Base-by-base conservation (phyloP, 1,139 yeast genomes). In the Nadsonia commutata region DNA sequence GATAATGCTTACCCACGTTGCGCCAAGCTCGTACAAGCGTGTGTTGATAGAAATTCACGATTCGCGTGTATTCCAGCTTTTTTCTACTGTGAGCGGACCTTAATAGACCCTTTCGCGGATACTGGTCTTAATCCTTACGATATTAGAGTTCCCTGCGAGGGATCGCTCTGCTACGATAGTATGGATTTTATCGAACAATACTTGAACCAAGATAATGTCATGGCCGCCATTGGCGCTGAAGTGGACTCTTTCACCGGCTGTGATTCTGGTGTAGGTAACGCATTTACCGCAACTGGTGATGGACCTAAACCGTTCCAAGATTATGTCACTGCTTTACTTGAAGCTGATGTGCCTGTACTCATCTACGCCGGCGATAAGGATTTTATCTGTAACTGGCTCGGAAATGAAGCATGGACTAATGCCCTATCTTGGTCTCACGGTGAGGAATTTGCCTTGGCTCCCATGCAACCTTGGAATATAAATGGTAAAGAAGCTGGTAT, bases 121-220 rank as follows among this genome's bases (percentile, higher is more conserved):
- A 81, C 96, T 18, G 97, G 97, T 41, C 77, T 80, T 63, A 88
- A 90, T 59, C 95, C 86, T 43, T 90, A 90, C 62, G 98, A 90
- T 58, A 82, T 90, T 53, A 78, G 98, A 65, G 77, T 76, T 56
- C 73, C 74, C 63, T 90, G 98, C 65, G 83, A 82, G 46, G 76
- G 77, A 37, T 56, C 53, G 47, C 72, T 88, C 55, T 90, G 98
- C 65, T 90, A 90, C 71, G 70, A 71, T 38, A 80, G 72, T 39
- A 68, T 81, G 62, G 74, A 71, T 48, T 76, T 74, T 66, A 74
- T 82, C 54, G 81, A 76, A 49, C 64, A 72, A 44, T 83, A 77
- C 66, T 67, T 83, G 66, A 83, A 83, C 69, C 70, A 68, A 59
- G 77, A 72, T 19, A 67, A 65, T 45, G 90, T 82, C 45, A 80